A percentile compares a stretch with the other conserved stretches of the same genome.
phyloP scores from a whole-genome alignment of 306 rosid species.

The Hippophae tibetana region DNA sequence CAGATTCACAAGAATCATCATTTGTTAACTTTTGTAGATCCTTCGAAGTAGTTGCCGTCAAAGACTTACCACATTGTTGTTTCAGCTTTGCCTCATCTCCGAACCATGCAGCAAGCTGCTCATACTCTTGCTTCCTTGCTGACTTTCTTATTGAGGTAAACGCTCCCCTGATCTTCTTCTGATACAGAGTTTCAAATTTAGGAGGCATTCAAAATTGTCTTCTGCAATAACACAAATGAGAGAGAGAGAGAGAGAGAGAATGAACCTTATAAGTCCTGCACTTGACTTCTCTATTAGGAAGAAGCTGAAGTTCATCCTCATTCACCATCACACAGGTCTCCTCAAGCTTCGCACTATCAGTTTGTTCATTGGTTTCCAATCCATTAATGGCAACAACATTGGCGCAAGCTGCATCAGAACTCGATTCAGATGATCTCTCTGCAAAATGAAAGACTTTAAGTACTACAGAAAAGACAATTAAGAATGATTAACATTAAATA shows the following conservation, averaged over 20 bases:
- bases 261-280: conserved; percentile 48
- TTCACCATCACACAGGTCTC: conserved; percentile 67
- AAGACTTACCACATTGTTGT: conserved; percentile 15
- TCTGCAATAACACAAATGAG: too few species aligned
- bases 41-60: neutral
- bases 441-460: too few species aligned
- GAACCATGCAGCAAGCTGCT: conserved; percentile 55
- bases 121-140: conserved; percentile 69
- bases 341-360: conserved; percentile 31
- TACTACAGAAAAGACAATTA: too few species aligned
- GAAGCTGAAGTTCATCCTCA: conserved; percentile 37
- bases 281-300: conserved; percentile 20
- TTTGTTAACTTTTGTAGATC: conserved; percentile 17
- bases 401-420: conserved; percentile 20
- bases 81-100: conserved; percentile 23
- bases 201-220: neutral
- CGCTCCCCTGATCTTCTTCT: conserved; percentile 48
- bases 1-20: conserved; percentile 38
- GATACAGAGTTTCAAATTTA: conserved; percentile 11
- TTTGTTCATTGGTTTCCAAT: too few species aligned
- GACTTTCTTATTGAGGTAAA: conserved; percentile 49
- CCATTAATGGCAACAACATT: conserved; percentile 1
- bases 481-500: too few species aligned
- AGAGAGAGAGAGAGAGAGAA: neutral
- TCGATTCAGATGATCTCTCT: conserved; percentile 18